Conservation (phyloP, 2,329 filamentous ascomycete species). For the Didymella pinodella region DNA sequence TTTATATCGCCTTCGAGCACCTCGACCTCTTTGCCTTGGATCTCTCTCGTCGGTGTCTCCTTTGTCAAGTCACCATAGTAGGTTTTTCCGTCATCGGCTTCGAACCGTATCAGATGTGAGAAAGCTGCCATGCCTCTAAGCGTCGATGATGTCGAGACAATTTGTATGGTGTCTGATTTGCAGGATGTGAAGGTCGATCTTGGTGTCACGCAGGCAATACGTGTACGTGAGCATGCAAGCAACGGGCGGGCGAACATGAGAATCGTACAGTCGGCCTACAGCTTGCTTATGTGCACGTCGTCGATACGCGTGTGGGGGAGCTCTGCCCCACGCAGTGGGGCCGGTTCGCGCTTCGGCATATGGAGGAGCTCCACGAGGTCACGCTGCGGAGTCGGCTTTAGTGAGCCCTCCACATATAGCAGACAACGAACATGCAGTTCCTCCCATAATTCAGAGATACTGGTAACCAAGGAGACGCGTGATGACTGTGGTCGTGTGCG, state of each 20-base stretch:
- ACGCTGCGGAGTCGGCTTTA: not conserved
- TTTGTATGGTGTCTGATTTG: not conserved
- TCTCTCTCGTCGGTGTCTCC: slow-evolving; percentile 40
- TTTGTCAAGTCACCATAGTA: slow-evolving; percentile 45
- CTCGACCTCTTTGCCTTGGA: slow-evolving; percentile 42
- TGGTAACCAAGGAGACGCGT: not conserved
- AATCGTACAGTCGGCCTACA: not conserved
- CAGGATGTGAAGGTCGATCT: not conserved
- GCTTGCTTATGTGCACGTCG: slow-evolving; percentile 14
- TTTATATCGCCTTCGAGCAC: slow-evolving; percentile 41
- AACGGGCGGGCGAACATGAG: slow-evolving; percentile 11
- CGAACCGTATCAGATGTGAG: slow-evolving; percentile 47
- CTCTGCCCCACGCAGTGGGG: slow-evolving; percentile 19
- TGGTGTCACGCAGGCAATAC: not conserved
- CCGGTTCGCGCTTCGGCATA: slow-evolving; percentile 4
- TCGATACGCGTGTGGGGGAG: slow-evolving; percentile 12
- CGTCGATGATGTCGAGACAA: slow-evolving; percentile 11
- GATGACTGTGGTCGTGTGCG: not conserved
- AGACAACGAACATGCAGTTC: not conserved
- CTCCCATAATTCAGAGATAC: not conserved
- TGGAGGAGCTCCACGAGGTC: slow-evolving; percentile 7
- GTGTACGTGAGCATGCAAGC: slow-evolving; percentile 5
- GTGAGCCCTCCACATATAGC: not conserved
- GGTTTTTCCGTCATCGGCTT: slow-evolving; percentile 38
- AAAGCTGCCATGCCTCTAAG: slow-evolving; percentile 34